These are phyloP conservation scores for Hansenula lynferdii DNA, from an alignment of 1,139 yeast species.

Conservation along the genomic window DNA sequence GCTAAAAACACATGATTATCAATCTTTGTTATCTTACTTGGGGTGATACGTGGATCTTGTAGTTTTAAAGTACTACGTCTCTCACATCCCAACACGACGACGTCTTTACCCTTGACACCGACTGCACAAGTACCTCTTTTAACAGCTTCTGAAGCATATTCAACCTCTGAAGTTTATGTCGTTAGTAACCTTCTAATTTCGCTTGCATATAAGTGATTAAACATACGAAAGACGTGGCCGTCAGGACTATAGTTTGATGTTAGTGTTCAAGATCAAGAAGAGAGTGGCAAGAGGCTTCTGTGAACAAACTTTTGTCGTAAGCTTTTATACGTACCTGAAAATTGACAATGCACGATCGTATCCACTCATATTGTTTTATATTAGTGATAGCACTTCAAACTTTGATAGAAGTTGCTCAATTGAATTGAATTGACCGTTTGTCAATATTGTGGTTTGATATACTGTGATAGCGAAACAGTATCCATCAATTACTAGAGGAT, in stretches of 20 bases:
- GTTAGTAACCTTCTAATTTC: constrained; percentile 26
- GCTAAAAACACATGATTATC: constrained; percentile 91
- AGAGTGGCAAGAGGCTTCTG: constrained; percentile 12
- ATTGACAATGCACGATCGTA: constrained; percentile 99
- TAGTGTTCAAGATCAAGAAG: constrained; percentile 9
- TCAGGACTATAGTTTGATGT: constrained; percentile 61
- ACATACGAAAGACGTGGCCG: constrained; percentile 93
- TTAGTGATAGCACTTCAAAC: too few species aligned
- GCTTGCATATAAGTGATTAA: too few species aligned
- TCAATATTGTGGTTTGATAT: too few species aligned
- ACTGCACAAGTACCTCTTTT: constrained; percentile 98
- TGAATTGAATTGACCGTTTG: neutral
- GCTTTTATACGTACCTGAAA: constrained; percentile 64
- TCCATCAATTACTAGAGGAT: too few species aligned
- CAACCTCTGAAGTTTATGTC: constrained; percentile 55
- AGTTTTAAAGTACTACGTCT: constrained; percentile 91
- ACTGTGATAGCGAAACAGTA: too few species aligned
- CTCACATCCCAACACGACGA: constrained; percentile 94
- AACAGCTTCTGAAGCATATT: constrained; percentile 96
- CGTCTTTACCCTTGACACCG: constrained; percentile 86
- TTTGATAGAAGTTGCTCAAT: too few species aligned
- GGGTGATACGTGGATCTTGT: constrained; percentile 95
- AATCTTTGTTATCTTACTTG: constrained; percentile 86
- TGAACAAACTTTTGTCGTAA: neutral
- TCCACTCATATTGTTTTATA: constrained; percentile 69